Evolutionary conservation across 257 asterid genomes (phyloP), one percentile per base, ranked within the genome.

Genomic region (Jasminum sambac): DNA sequence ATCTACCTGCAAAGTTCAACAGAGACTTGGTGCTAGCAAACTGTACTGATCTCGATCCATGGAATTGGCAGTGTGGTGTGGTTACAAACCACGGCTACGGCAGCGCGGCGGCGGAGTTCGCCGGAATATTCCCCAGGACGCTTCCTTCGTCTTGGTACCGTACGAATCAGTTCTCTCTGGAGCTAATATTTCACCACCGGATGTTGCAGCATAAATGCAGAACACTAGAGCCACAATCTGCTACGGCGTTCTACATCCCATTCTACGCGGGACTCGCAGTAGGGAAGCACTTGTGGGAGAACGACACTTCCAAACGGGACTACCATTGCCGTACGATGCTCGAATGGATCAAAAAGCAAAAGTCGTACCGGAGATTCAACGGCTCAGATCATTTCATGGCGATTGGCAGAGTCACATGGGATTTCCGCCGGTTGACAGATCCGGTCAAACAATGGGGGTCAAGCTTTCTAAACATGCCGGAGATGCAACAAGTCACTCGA

Each of bases 21-120:
- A 72, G 44, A 43, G 99, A 94, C 34, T 69, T 90, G 72, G 79
- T 84, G 7, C 40, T 78, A 5, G 50, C 76, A 57, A 75, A 76
- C 21, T 91, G 97, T 71, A 84, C 88, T 26, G 99, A 91, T 64
- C 86, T 94, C 23, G 81, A 89, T 48, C 91, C 79, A 0, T 94
- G 96, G 95, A 83, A 81, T 43, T 94, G 99, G 99, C 89, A 91
- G 48, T 91, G 99, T 77, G 99, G 99, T 8, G 84, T 91, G 19
- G 63, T 79, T 2, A 24, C 95, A 7, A 86, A 89, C 80, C 86
- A 91, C 76, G 99, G 99, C 0, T 94, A 82, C 78, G 99, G 99
- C 55, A 79, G 74, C 52, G 69, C 77, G 52, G 89, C 96, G 42
- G 5, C 76, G 8, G 96, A 81, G 78, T 81, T 79, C 81, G 77